Evolutionary conservation across 768 basidiomycete species (phyloP), one percentile per base, ranked within the genome.

Genomic region (Amanita subjunquillea): DNA sequence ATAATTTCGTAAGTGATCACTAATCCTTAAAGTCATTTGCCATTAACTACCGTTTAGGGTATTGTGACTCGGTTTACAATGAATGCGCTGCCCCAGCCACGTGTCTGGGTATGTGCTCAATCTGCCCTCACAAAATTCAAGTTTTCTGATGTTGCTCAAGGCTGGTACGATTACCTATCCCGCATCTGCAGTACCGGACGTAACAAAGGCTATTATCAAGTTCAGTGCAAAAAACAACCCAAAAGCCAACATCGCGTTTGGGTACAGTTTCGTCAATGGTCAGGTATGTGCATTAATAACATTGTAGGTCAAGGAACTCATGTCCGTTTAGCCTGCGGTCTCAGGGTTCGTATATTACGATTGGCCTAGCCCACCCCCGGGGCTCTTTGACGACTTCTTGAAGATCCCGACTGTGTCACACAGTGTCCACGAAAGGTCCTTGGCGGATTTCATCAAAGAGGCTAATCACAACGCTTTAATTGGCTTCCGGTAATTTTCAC

Each of bases 41-140:
- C 29, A 36, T 12, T 9, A 17, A 50, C 10, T 7, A 13, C 2
- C 15, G 5, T n/a, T 27, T 46, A 73, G 73, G 83, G 83, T 0
- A 76, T 84, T 30, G 78, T 84, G 2, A 84, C 82, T 0, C 71
- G 63, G 38, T 78, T 85, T 58, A 78, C 74, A 0, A 49, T 85
- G 20, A 74, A 73, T 54, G 69, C 78, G 0, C 72, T 71, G 59
- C 75, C 81, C 4, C 80, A 83, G 63, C 65, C 66, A 0, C 61
- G 74, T 62, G 76, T 85, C 53, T 85, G 81, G 82, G 82, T 83
- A 64, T 9, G 73, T 50, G 17, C 41, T 23, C 15, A 10, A 27
- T 34, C 20, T 13, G 25, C 17, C 22, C 15, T 30, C 7, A 5
- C 25, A 8, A 17, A 9, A 41, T 10, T 27, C 22, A 1, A 32